Percentiles rank a stretch among this genome's conserved stretches.
These are phyloP conservation scores for Russula brevipes DNA, from an alignment of 768 basidiomycete species.

Conservation along the genomic window DNA sequence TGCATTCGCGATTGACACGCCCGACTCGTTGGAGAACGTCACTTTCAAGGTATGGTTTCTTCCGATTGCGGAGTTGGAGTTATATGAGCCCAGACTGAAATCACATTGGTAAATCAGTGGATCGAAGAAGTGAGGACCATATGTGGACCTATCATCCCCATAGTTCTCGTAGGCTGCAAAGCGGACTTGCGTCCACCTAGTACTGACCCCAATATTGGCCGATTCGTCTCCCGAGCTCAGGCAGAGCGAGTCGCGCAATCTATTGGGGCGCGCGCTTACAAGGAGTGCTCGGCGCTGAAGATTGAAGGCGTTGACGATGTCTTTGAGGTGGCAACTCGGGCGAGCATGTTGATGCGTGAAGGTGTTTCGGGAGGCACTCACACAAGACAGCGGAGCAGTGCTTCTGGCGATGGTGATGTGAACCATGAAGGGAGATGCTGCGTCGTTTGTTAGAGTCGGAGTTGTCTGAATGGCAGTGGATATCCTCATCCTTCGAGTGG, in stretches of 20 bases:
- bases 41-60: slow-evolving; percentile 64
- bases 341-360: slow-evolving; percentile 93
- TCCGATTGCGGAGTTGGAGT: background rate
- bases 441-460: slow-evolving; percentile 20
- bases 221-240: slow-evolving; percentile 69
- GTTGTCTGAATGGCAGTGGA: slow-evolving; percentile 10
- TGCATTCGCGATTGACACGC: slow-evolving; percentile 93
- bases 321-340: slow-evolving; percentile 94
- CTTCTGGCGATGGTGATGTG: slow-evolving; percentile 18
- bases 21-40: slow-evolving; percentile 95
- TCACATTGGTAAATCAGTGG: slow-evolving; percentile 55
- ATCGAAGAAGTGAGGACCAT: slow-evolving; percentile 97
- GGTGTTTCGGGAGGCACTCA: slow-evolving; percentile 51
- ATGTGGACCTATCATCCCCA: slow-evolving; percentile 88
- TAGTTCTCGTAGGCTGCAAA: slow-evolving; percentile 95
- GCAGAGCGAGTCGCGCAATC: slow-evolving; percentile 75
- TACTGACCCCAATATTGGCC: slow-evolving; percentile 41
- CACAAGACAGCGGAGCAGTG: slow-evolving; percentile 34
- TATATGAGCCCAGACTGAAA: background rate
- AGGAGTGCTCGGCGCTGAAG: slow-evolving; percentile 88
- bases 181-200: slow-evolving; percentile 76
- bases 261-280: slow-evolving; percentile 91
- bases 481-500: background rate
- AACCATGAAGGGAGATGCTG: slow-evolving; percentile 20
- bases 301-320: slow-evolving; percentile 95